These are phyloP conservation scores for Nicotiana undulata DNA, from an alignment of 257 asterid species.

Conservation along the genomic window DNA sequence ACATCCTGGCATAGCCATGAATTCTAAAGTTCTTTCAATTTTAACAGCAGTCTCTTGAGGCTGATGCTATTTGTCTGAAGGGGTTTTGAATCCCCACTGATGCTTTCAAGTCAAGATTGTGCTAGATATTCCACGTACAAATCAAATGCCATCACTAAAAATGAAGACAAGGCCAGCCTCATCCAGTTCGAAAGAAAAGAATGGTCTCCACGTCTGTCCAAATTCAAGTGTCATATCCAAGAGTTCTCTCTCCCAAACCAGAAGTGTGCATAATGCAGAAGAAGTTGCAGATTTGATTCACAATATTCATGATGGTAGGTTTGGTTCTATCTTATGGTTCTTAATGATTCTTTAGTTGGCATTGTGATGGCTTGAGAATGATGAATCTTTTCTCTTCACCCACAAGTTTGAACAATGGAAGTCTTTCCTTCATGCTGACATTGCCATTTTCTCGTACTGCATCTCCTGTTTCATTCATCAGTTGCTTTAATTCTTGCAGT, in stretches of 20 bases:
- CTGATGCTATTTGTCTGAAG: slow-evolving; percentile 25
- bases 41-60: slow-evolving; percentile 31
- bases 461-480: background rate
- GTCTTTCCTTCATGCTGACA: background rate
- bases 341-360: background rate
- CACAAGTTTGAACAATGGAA: background rate
- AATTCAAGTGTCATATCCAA: slow-evolving; percentile 68
- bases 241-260: slow-evolving; percentile 53
- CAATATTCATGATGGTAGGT: slow-evolving; percentile 52
- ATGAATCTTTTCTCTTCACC: background rate
- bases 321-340: background rate
- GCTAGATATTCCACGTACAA: slow-evolving; percentile 24
- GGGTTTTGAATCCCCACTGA: slow-evolving; percentile 30
- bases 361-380: background rate
- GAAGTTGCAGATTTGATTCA: slow-evolving; percentile 27
- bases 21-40: background rate
- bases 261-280: slow-evolving; percentile 32
- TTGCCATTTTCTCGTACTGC: background rate
- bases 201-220: slow-evolving; percentile 56
- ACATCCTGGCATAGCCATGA: background rate
- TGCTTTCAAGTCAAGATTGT: slow-evolving; percentile 31
- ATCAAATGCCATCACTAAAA: slow-evolving; percentile 85
- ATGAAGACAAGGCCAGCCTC: slow-evolving; percentile 65
- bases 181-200: slow-evolving; percentile 52
- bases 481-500: slow-evolving; percentile 18